phyloP scores from a whole-genome alignment of 2,329 filamentous ascomycete genomes.

The Scorias spongiosa region DNA sequence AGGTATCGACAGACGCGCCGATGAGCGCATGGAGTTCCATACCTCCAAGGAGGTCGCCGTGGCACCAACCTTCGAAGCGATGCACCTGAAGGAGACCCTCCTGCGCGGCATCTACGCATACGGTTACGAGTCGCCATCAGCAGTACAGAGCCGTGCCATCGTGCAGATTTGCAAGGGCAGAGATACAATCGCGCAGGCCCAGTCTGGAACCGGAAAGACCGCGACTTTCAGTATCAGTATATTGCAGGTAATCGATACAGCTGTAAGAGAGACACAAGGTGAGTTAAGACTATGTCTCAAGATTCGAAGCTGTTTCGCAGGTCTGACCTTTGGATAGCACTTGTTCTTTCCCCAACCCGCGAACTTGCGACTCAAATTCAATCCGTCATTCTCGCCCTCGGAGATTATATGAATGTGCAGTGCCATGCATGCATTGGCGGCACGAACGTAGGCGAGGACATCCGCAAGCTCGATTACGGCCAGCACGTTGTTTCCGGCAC shows the following conservation, averaged over 20 bases:
- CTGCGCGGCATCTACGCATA: constrained; percentile 96
- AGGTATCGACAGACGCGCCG: constrained; percentile 76
- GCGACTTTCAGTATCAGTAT: constrained; percentile 99
- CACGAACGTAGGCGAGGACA: constrained; percentile 95
- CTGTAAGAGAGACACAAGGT: constrained; percentile 76
- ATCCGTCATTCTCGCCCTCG: constrained; percentile 97
- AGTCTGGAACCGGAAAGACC: constrained; percentile 98
- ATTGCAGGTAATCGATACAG: constrained; percentile 93
- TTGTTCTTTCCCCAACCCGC: constrained; percentile 88
- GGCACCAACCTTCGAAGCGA: constrained; percentile 71
- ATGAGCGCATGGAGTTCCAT: constrained; percentile 95
- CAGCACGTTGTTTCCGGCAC: constrained; percentile 97
- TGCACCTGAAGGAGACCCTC: constrained; percentile 95
- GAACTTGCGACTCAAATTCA: constrained; percentile 97
- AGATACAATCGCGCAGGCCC: constrained; percentile 95
- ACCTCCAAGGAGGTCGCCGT: constrained; percentile 97
- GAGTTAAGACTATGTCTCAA: constrained; percentile 4
- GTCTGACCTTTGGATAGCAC: constrained; percentile 44
- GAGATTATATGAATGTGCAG: constrained; percentile 99
- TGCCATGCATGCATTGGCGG: constrained; percentile 98
- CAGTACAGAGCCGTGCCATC: constrained; percentile 93
- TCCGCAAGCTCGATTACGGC: constrained; percentile 91
- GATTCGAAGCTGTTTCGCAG: not conserved
- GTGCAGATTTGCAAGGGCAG: constrained; percentile 98
- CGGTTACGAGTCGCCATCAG: constrained; percentile 94